Conservation (phyloP, 495 filamentous ascomycete species). For the Penicillium ochrochloron region DNA sequence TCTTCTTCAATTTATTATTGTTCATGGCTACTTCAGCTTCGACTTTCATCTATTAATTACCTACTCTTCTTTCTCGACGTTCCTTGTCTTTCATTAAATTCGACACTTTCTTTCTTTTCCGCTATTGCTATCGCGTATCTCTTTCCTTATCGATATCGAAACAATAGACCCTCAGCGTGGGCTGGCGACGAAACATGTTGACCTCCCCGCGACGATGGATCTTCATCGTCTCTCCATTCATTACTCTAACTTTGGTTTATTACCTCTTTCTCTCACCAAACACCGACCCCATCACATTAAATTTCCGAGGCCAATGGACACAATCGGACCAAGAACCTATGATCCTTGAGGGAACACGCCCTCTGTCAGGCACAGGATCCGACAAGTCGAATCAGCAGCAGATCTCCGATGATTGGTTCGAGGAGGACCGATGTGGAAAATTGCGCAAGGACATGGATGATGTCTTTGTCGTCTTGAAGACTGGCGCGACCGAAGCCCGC, state of each 20-base stretch:
- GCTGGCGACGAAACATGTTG: constrained; percentile 25
- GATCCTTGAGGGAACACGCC: constrained; percentile 15
- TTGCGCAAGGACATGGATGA: constrained; percentile 35
- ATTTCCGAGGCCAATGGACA: constrained; percentile 13
- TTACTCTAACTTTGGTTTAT: constrained; percentile 29
- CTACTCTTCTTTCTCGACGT: constrained; percentile 12
- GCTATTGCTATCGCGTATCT: constrained; percentile 7
- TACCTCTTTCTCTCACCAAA: constrained; percentile 24
- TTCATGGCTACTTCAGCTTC: not conserved
- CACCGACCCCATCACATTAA: constrained; percentile 12
- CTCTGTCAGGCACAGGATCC: not conserved
- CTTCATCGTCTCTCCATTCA: constrained; percentile 31
- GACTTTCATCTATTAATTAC: not conserved
- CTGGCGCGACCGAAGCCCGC: constrained; percentile 45
- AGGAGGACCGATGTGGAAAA: constrained; percentile 28
- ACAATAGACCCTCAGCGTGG: not conserved
- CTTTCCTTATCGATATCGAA: not conserved
- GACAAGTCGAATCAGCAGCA: constrained; percentile 8
- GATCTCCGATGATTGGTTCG: not conserved
- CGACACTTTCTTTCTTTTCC: constrained; percentile 11
- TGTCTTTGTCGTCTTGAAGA: constrained; percentile 50
- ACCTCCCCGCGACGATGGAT: constrained; percentile 38
- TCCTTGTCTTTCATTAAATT: constrained; percentile 10
- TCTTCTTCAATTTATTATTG: not conserved
- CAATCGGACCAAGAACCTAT: constrained; percentile 17